These are phyloP conservation scores for Dissophora globulifera DNA, from an alignment of 192 early-diverging fungal genomes.

Conservation along the genomic window DNA sequence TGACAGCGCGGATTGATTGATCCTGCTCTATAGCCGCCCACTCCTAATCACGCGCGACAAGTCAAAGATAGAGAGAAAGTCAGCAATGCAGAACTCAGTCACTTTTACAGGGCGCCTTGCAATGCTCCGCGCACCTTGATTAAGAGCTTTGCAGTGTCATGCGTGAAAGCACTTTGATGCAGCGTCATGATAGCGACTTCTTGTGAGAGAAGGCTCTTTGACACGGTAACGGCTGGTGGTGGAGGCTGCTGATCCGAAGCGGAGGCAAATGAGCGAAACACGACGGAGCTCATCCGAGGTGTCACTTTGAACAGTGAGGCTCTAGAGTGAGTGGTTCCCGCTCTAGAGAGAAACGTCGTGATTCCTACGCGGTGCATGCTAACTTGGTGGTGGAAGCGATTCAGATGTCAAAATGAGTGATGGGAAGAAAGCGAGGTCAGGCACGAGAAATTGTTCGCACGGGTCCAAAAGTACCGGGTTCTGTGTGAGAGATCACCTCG, in stretches of 20 bases:
- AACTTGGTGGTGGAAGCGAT: too few species aligned
- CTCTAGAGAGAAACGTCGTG: too few species aligned
- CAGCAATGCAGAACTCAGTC: neutral
- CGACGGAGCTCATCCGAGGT: neutral
- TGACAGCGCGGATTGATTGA: conserved; percentile 28
- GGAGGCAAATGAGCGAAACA: conserved; percentile 18
- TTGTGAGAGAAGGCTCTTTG: conserved; percentile 26
- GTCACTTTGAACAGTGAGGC: neutral
- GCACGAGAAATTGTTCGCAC: too few species aligned
- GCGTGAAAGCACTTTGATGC: conserved; percentile 42
- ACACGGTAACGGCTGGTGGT: conserved; percentile 15
- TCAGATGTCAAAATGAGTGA: too few species aligned
- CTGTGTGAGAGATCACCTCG: too few species aligned
- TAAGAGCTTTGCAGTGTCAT: conserved; percentile 30
- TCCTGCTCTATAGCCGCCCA: conserved; percentile 52
- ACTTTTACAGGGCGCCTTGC: too few species aligned
- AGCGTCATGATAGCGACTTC: conserved; percentile 40
- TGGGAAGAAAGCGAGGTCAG: too few species aligned
- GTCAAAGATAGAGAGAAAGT: neutral
- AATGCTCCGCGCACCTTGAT: conserved; percentile 38
- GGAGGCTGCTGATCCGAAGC: neutral
- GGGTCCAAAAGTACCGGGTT: too few species aligned
- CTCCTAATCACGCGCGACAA: conserved; percentile 10
- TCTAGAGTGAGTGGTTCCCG: too few species aligned
- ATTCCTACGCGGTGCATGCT: too few species aligned